These are phyloP conservation scores for Candida sp. DNA, from an alignment of 1,139 yeast genomes.

Conservation along the genomic window DNA sequence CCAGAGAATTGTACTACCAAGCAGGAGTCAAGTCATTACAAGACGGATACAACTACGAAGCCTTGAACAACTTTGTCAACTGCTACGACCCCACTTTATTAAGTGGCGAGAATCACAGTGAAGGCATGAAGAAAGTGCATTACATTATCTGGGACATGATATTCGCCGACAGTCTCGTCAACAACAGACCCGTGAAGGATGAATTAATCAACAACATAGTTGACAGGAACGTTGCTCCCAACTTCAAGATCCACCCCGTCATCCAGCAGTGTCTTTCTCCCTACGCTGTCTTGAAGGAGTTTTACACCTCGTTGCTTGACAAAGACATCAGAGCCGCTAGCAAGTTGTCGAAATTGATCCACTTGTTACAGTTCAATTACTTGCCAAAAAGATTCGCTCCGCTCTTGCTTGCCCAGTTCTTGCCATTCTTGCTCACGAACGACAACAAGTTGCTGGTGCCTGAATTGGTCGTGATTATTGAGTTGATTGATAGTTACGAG, in stretches of 20 bases:
- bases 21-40: slow-evolving; percentile 44
- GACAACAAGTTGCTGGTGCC: slow-evolving; percentile 35
- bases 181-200: slow-evolving; percentile 58
- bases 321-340: slow-evolving; percentile 14
- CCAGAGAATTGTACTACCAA: slow-evolving; percentile 50
- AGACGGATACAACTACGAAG: slow-evolving; percentile 57
- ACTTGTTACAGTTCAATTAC: slow-evolving; percentile 65
- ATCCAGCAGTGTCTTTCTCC: slow-evolving; percentile 75
- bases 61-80: slow-evolving; percentile 68
- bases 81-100: slow-evolving; percentile 52
- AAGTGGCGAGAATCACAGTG: slow-evolving; percentile 21
- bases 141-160: slow-evolving; percentile 47
- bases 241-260: slow-evolving; percentile 52
- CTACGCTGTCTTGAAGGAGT: slow-evolving; percentile 66
- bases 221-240: slow-evolving; percentile 36
- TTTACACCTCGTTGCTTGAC: slow-evolving; percentile 37
- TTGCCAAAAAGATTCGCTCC: slow-evolving; percentile 64
- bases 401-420: slow-evolving; percentile 50
- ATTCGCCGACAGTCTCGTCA: slow-evolving; percentile 65
- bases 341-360: slow-evolving; percentile 45
- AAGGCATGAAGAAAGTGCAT: slow-evolving; percentile 44
- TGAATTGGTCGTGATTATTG: slow-evolving; percentile 52
- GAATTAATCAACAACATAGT: slow-evolving; percentile 57
- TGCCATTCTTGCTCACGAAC: slow-evolving; percentile 42
- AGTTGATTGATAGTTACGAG: slow-evolving; percentile 53